phyloP scores from a whole-genome alignment of 495 filamentous ascomycete species.

The Aspergillus steynii region DNA sequence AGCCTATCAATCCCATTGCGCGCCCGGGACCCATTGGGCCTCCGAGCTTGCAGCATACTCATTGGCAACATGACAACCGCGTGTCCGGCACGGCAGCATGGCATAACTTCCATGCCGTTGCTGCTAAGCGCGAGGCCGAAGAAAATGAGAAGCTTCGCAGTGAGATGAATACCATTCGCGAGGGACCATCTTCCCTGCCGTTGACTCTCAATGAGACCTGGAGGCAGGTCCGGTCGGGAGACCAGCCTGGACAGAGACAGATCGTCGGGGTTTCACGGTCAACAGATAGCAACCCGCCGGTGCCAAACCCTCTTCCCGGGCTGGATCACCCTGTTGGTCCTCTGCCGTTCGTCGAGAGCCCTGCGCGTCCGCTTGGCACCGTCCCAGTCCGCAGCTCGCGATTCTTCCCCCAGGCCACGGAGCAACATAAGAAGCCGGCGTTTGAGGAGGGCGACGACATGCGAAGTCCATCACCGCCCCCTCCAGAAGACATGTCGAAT shows the following conservation, averaged over 20 bases:
- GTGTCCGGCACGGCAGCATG: slow-evolving; percentile 42
- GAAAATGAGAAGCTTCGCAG: slow-evolving; percentile 37
- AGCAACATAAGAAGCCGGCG: slow-evolving; percentile 39
- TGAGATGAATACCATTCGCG: slow-evolving; percentile 38
- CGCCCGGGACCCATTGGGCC: slow-evolving; percentile 56
- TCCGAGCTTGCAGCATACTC: slow-evolving; percentile 40
- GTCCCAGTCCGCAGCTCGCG: slow-evolving; percentile 57
- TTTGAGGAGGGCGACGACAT: slow-evolving; percentile 31
- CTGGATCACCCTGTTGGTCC: slow-evolving; percentile 39
- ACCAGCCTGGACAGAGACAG: slow-evolving; percentile 41
- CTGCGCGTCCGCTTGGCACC: slow-evolving; percentile 37
- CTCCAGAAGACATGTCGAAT: slow-evolving; percentile 62
- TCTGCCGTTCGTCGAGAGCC: slow-evolving; percentile 39
- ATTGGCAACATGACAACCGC: slow-evolving; percentile 39
- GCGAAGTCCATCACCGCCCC: slow-evolving; percentile 64
- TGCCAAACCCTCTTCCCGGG: slow-evolving; percentile 34
- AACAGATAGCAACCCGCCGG: slow-evolving; percentile 28
- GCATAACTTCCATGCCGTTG: slow-evolving; percentile 48
- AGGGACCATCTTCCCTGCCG: slow-evolving; percentile 40
- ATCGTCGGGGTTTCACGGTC: slow-evolving; percentile 36
- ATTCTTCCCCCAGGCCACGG: slow-evolving; percentile 65
- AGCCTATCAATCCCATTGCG: slow-evolving; percentile 39
- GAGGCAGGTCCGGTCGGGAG: slow-evolving; percentile 56
- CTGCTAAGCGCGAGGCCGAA: slow-evolving; percentile 45
- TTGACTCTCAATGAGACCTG: slow-evolving; percentile 63